Evolutionary conservation across 345 rosid genomes (phyloP), one percentile per base, ranked within the genome.

Genomic region (Fremontodendron californicum): DNA sequence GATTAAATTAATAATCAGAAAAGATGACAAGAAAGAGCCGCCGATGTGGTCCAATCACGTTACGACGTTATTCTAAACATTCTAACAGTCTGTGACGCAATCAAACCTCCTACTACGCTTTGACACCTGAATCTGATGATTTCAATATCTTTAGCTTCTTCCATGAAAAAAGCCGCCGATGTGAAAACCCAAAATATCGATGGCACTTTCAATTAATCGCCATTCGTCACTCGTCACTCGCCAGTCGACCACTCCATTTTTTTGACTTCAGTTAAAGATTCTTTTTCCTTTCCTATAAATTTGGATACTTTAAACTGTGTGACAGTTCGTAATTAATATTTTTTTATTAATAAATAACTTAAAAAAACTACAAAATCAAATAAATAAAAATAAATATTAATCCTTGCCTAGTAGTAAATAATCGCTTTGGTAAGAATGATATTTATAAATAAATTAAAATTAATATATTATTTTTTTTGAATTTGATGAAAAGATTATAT

Each of bases 111-210:
- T 3, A 13, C 35, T 2, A 18, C 3, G 4, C 42, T 12, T 29
- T 7, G 9, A 21, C 63, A 16, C 57, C 7, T 58, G 68, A 54
- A 33, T 33, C 35, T n/a, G n/a, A n/a, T n/a, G 16, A 1, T n/a
- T 7, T 29, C 1, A 4, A 21, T 23, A 0, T 15, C 40, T 35
- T 31, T 18, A 25, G 74, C 19, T 19, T 70, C 60, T 61, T 78
- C 81, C 12, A n/a, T 0, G 58, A 71, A 79, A 42, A 23, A 33
- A 77, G 77, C 83, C 61, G 79, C 79, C 86, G 66, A 31, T 61
- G 33, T 2, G 21, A 18, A 54, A 1, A 0, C 42, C 64, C 66
- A 31, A 62, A 62, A 62, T 62, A 62, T 62, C 67, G 67, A 42
- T 75, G 12, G 49, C 73, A 18, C 15, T 45, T 9, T 33, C 42